Evolutionary conservation across 495 filamentous ascomycete species (phyloP), one percentile per base, ranked within the genome.

Genomic region (Alectoria sarmentosa): DNA sequence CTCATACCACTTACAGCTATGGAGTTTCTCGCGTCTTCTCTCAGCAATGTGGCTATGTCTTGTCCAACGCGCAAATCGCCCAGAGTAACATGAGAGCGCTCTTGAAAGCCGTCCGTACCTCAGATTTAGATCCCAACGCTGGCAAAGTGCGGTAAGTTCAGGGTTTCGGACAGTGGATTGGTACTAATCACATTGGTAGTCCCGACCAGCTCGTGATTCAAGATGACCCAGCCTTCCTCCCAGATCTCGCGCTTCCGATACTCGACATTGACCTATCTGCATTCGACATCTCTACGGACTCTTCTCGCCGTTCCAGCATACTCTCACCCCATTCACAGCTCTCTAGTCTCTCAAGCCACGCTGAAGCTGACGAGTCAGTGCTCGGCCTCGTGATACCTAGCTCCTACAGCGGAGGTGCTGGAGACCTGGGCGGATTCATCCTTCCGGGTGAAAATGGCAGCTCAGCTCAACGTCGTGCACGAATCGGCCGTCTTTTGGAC

Each of bases 151-250:
- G 83, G 93, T 95, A 73, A 71, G 78, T 75, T 34, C 52, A 42
- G 4, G 21, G 17, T 41, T 26, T 5, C 44, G 4, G 38, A 32
- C 63, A 56, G 39, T 60, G 13, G 48, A 19, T 19, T 17, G 44
- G 49, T 19, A 32, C 58, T 38, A 42, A 58, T 58, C 59, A 57
- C 61, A 59, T 13, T 58, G 58, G 10, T 69, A 96, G 93, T 65
- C 88, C 87, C 28, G 88, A 89, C 54, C 89, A 91, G 66, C 84
- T 96, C 55, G 73, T 92, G 19, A 79, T 97, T 6, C 76, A 81
- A 28, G 90, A 98, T 66, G 94, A 98, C 72, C 92, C 92, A 9
- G 82, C 84, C n/a, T 96, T 97, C 69, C 73, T 92, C 2, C 89
- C 89, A 0, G 88, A 90, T 46, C 79, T 84, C 30, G 75, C 73